Evolutionary conservation across 495 filamentous ascomycete species (phyloP).

Genomic region (Trichocladium uniseriatum): DNA sequence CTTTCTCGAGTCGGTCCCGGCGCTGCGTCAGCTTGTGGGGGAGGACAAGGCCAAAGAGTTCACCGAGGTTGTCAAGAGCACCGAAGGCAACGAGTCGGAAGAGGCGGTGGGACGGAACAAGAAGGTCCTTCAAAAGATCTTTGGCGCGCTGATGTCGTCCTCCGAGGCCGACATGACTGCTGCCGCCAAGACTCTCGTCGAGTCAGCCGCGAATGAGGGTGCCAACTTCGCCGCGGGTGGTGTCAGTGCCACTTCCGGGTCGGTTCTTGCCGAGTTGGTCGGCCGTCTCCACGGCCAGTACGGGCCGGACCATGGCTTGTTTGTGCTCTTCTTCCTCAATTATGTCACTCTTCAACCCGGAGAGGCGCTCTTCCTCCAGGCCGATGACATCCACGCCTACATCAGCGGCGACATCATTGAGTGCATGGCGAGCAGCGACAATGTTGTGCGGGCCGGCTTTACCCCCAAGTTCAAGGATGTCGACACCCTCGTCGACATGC

Average conservation of each 20-base stretch:
- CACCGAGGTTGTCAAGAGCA: slow-evolving; percentile 53
- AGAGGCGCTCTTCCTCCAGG: slow-evolving; percentile 91
- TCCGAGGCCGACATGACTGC: slow-evolving; percentile 53
- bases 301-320: slow-evolving; percentile 38
- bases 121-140: slow-evolving; percentile 62
- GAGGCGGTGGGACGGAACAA: slow-evolving; percentile 57
- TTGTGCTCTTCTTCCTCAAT: slow-evolving; percentile 40
- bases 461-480: slow-evolving; percentile 99
- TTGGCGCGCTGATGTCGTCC: slow-evolving; percentile 71
- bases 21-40: slow-evolving; percentile 69
- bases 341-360: slow-evolving; percentile 57
- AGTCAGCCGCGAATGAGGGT: slow-evolving; percentile 55
- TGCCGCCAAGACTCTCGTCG: slow-evolving; percentile 57
- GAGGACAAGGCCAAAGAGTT: slow-evolving; percentile 59
- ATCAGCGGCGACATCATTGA: slow-evolving; percentile 94
- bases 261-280: slow-evolving; percentile 67
- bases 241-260: slow-evolving; percentile 48
- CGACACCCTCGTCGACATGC: slow-evolving; percentile 76
- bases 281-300: slow-evolving; percentile 55
- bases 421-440: slow-evolving; percentile 97
- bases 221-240: slow-evolving; percentile 55
- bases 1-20: slow-evolving; percentile 65
- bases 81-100: slow-evolving; percentile 46
- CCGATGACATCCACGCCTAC: slow-evolving; percentile 96
- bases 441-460: slow-evolving; percentile 93